phyloP scores from a whole-genome alignment of 768 basidiomycete species.

The Dictyophora rubrovolvata region DNA sequence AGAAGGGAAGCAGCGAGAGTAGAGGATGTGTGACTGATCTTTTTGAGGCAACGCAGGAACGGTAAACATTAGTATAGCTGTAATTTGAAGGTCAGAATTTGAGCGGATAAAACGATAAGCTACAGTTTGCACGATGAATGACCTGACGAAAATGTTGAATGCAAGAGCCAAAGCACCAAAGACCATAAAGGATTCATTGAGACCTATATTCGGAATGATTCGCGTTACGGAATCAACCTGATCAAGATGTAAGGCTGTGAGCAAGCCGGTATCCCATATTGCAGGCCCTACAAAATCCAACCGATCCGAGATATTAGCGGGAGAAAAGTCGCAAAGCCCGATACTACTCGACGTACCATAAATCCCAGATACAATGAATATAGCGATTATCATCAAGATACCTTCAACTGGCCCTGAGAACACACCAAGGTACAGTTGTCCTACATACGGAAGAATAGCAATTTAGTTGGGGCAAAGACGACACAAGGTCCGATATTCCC shows the following conservation, averaged over 20 bases:
- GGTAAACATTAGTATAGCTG: constrained; percentile 76
- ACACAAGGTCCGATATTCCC: neutral
- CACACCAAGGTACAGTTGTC: constrained; percentile 81
- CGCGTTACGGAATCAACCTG: constrained; percentile 36
- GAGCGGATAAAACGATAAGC: neutral
- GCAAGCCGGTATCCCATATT: constrained; percentile 70
- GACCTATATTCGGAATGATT: constrained; percentile 51
- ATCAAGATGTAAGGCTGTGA: constrained; percentile 42
- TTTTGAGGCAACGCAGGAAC: constrained; percentile 35
- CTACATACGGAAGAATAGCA: constrained; percentile 24
- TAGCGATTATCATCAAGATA: constrained; percentile 70
- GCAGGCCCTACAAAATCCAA: constrained; percentile 41
- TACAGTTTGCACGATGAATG: neutral
- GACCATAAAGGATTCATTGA: constrained; percentile 85
- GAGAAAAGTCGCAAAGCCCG: neutral
- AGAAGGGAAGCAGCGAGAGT: constrained; percentile 70
- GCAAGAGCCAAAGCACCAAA: constrained; percentile 60
- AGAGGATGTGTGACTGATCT: constrained; percentile 46
- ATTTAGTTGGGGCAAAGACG: neutral
- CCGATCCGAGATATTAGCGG: neutral
- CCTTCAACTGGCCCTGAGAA: constrained; percentile 97
- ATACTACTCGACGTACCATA: constrained; percentile 38
- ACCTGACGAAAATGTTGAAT: constrained; percentile 76
- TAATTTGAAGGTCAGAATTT: neutral
- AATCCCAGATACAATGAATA: constrained; percentile 72